Base-by-base conservation (phyloP, 208 protist genomes). In the Tetramitus jugosus region DNA sequence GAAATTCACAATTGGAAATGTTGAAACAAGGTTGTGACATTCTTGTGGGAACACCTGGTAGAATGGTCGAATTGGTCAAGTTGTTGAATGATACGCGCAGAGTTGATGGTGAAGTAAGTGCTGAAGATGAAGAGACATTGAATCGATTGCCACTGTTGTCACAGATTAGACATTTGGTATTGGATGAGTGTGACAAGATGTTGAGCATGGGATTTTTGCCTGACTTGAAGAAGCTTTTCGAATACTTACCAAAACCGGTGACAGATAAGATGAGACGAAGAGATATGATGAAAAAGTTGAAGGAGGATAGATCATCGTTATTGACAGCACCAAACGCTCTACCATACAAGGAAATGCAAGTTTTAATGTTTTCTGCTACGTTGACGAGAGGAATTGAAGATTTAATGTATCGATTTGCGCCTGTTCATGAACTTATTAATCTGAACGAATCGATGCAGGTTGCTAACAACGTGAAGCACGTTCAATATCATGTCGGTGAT, bases 151-250 rank as follows among this genome's bases (percentile, higher is more conserved):
- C 26, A 33, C 29, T 49, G 0, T 53, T 74, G 13, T 23, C 33
- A 26, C 33, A 98, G 83, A 85, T 99, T 26, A 88, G 96, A 52
- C 83, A 94, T 76, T 89, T 99, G 29, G 89, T 98, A 61, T 95
- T 99, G 35, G 98, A 99, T 86, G 98, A 99, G 89, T 97, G 97
- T 10, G 98, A 99, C 85, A 91, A 97, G 60, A 96, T 99, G 67
- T 90, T 99, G 17, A 95, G 98, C 83, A 82, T 71, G 86, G 95
- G 89, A 60, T 98, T 97, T 80, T 53, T 74, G 39, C 42, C 67
- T 37, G 67, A 74, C 3, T 29, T 74, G 0, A 74, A 53, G 23
- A 3, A 52, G 17, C 35, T 74, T 33, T 74, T 33, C 20, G 8
- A 45, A 33, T 6, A 53, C 20, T n/a, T 74, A 29, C 65, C 65